phyloP scores from a whole-genome alignment of 805 yeast species.

The Zygoascus biomembranicola region DNA sequence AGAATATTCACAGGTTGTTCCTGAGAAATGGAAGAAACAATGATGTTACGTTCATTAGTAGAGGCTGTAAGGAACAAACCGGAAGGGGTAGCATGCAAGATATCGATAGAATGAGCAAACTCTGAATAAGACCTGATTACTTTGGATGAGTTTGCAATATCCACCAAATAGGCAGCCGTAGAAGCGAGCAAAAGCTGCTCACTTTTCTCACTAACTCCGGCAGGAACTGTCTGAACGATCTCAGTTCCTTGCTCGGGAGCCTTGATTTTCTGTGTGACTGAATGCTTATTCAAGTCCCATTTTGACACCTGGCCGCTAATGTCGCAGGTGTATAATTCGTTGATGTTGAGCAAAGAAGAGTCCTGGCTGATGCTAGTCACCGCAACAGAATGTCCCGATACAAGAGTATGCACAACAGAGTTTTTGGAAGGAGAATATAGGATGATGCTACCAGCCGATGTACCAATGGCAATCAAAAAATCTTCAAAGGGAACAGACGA shows the following conservation, averaged over 20 bases:
- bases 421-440: constrained; percentile 62
- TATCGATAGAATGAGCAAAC: constrained; percentile 59
- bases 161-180: constrained; percentile 52
- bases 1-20: constrained; percentile 46
- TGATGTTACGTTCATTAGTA: constrained; percentile 71
- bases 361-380: constrained; percentile 40
- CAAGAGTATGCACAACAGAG: constrained; percentile 45
- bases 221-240: constrained; percentile 7
- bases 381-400: constrained; percentile 38
- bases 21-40: constrained; percentile 48
- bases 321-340: constrained; percentile 53
- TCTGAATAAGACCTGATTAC: constrained; percentile 58
- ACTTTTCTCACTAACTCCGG: constrained; percentile 1
- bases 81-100: constrained; percentile 33
- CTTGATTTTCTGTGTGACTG: constrained; percentile 26
- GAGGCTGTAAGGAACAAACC: constrained; percentile 63
- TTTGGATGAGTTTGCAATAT: constrained; percentile 27
- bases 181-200: constrained; percentile 53
- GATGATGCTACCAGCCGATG: constrained; percentile 55
- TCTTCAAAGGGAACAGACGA: constrained; percentile 28
- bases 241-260: constrained; percentile 13
- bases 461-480: constrained; percentile 49
- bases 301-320: constrained; percentile 47
- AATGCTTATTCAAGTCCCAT: constrained; percentile 48
- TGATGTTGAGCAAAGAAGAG: constrained; percentile 31